Conservation (phyloP, 768 basidiomycete genomes). For the Lepiota subincarnata region DNA sequence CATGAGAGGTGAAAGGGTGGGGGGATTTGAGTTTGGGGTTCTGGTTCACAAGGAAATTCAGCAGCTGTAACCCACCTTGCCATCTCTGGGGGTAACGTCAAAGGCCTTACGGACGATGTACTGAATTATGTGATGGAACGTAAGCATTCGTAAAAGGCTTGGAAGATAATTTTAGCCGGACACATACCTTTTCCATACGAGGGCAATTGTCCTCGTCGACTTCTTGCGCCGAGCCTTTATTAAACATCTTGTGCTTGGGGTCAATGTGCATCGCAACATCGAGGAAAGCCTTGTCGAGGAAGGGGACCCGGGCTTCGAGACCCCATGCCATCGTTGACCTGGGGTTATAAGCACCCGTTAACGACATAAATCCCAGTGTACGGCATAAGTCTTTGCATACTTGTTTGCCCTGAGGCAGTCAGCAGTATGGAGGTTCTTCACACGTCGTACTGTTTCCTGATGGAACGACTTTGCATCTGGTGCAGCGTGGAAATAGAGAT, state of each 20-base stretch:
- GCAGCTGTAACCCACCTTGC: constrained; percentile 46
- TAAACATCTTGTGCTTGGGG: constrained; percentile 84
- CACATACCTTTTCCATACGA: constrained; percentile 90
- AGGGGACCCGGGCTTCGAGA: constrained; percentile 96
- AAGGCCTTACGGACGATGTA: constrained; percentile 97
- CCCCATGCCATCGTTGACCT: constrained; percentile 99
- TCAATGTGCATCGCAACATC: constrained; percentile 91
- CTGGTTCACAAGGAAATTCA: neutral
- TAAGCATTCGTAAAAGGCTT: neutral
- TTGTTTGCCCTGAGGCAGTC: constrained; percentile 99
- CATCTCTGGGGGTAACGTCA: constrained; percentile 69
- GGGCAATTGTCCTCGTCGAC: constrained; percentile 83
- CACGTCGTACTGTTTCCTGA: constrained; percentile 89
- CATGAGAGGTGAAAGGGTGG: neutral
- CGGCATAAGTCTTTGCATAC: constrained; percentile 34
- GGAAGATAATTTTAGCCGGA: neutral
- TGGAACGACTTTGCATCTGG: constrained; percentile 87
- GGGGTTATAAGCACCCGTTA: neutral
- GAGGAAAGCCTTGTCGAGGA: constrained; percentile 95
- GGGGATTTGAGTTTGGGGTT: neutral
- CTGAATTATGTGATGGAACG: constrained; percentile 29
- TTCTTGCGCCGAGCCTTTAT: constrained; percentile 70
- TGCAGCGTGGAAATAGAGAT: constrained; percentile 99
- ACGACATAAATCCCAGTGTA: neutral
- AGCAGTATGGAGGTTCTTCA: constrained; percentile 96